Percentiles rank a stretch among this genome's conserved stretches.
Evolutionary conservation across 1,139 yeast species (phyloP).

Genomic region (Saccharomycopsis crataegensis): DNA sequence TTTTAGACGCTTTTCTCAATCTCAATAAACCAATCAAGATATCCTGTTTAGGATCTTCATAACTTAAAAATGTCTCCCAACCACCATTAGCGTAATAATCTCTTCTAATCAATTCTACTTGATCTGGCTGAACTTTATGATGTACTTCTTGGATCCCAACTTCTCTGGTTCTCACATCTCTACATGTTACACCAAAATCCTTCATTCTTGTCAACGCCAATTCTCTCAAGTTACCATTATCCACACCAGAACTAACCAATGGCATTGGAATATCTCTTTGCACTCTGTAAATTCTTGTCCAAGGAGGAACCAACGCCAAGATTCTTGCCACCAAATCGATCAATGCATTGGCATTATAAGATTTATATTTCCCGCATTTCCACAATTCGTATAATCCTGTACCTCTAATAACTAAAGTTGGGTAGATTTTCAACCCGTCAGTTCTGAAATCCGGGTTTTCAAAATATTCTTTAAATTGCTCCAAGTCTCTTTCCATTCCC

Average conservation of each 20-base stretch:
- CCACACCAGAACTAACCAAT: slow-evolving; percentile 94
- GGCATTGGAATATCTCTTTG: slow-evolving; percentile 99
- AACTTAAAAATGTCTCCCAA: slow-evolving; percentile 95
- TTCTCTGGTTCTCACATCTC: slow-evolving; percentile 98
- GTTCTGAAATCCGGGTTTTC: slow-evolving; percentile 97
- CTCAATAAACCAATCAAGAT: slow-evolving; percentile 86
- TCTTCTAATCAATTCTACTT: slow-evolving; percentile 89
- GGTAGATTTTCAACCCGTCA: slow-evolving; percentile 91
- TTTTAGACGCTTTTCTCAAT: slow-evolving; percentile 81
- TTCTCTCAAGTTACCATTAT: slow-evolving; percentile 93
- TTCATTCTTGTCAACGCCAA: slow-evolving; percentile 95
- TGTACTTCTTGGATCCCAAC: slow-evolving; percentile 99
- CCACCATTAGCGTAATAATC: slow-evolving; percentile 98
- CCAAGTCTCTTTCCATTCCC: slow-evolving; percentile 96
- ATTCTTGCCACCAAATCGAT: slow-evolving; percentile 94
- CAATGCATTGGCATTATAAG: slow-evolving; percentile 90
- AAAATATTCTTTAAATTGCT: slow-evolving; percentile 91
- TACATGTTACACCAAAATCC: slow-evolving; percentile 91
- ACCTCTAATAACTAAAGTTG: slow-evolving; percentile 94
- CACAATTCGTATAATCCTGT: slow-evolving; percentile 95
- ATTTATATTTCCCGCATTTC: slow-evolving; percentile 92
- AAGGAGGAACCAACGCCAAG: slow-evolving; percentile 93
- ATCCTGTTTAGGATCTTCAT: slow-evolving; percentile 97
- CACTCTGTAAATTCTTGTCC: slow-evolving; percentile 98
- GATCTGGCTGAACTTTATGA: slow-evolving; percentile 95